Evolutionary conservation across 192 early-diverging fungal genomes (phyloP).

Genomic region (Phlyctochytrium arcticum): DNA sequence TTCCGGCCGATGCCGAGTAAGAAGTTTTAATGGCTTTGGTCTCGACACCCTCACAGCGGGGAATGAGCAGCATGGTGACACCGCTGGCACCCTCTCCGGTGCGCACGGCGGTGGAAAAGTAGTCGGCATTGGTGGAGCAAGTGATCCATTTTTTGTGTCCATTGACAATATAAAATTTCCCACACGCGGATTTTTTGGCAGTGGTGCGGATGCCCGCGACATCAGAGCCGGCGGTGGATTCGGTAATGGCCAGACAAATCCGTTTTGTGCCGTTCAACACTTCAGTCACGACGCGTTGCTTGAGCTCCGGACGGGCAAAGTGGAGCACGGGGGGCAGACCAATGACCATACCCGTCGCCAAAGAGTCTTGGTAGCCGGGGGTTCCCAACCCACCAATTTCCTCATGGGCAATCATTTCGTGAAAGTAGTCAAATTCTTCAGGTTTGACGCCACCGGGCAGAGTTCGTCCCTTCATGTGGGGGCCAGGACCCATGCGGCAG

Average conservation of each 20-base stretch:
- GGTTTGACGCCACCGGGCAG: slow-evolving; percentile 43
- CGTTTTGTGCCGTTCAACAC: slow-evolving; percentile 38
- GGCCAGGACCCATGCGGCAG: slow-evolving; percentile 40
- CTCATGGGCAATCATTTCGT: slow-evolving; percentile 45
- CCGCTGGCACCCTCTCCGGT: slow-evolving; percentile 46
- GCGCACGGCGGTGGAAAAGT: slow-evolving; percentile 51
- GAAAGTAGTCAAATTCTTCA: slow-evolving; percentile 54
- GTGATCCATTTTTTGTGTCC: slow-evolving; percentile 57
- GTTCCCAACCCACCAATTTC: slow-evolving; percentile 32
- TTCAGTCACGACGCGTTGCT: slow-evolving; percentile 27
- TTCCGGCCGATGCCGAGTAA: slow-evolving; percentile 62
- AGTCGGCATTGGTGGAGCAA: slow-evolving; percentile 28
- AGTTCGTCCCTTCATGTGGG: slow-evolving; percentile 31
- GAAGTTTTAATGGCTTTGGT: slow-evolving; percentile 68
- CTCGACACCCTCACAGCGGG: slow-evolving; percentile 52
- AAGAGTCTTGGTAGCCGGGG: slow-evolving; percentile 33
- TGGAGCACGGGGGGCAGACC: slow-evolving; percentile 40
- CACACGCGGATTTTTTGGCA: slow-evolving; percentile 38
- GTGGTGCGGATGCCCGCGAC: slow-evolving; percentile 42
- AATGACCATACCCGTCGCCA: slow-evolving; percentile 35
- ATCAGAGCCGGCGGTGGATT: slow-evolving; percentile 38
- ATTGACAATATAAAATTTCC: slow-evolving; percentile 39
- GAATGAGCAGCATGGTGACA: slow-evolving; percentile 68
- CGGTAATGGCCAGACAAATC: slow-evolving; percentile 45
- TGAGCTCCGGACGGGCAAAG: slow-evolving; percentile 32